Evolutionary conservation across 2,329 filamentous ascomycete genomes (phyloP), one percentile per base, ranked within the genome.

Genomic region (Alternaria arbusti): DNA sequence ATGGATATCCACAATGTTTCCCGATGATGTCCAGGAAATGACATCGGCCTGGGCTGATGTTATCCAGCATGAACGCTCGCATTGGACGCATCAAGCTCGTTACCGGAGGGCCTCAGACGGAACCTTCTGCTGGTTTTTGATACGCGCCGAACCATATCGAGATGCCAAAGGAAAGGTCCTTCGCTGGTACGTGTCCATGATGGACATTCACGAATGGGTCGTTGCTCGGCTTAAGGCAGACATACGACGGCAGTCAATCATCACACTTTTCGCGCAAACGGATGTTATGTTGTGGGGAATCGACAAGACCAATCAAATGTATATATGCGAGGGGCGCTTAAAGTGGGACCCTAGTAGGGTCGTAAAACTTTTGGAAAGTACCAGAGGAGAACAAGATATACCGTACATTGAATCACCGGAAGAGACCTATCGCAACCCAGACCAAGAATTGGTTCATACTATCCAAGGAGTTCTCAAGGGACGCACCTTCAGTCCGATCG

Each of bases 101-200:
- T 60, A 54, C 32, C 57, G 52, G 20, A 26, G 25, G 8, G 25
- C 25, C 25, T 26, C 25, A 26, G 25, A 26, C 25, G 25, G 25
- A 26, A 26, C 25, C 25, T 26, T 26, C 25, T 26, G 25, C 25
- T 26, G 25, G 25, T 26, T 26, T 9, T 26, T 26, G 52, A 61
- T 64, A 26, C 57, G 61, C n/a, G 57, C 57, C 13, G 55, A 64
- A 54, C 54, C 61, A 6, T 55, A 57, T 26, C 47, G 20, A 20
- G 40, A 64, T 50, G 57, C 36, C 10, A 32, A 30, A 5, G 57
- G 61, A 30, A 49, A 60, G 5, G 28, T 64, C 5, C 12, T 61
- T 20, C 57, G 61, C 23, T 64, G 61, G 61, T 64, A 64, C 43
- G 57, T 54, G 10, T 64, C 61, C 25, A 64, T 64, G 61, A 64